Percentiles rank a stretch among this genome's conserved stretches.
Conservation (phyloP, 257 asterid species). For the Agastache rugosa region DNA sequence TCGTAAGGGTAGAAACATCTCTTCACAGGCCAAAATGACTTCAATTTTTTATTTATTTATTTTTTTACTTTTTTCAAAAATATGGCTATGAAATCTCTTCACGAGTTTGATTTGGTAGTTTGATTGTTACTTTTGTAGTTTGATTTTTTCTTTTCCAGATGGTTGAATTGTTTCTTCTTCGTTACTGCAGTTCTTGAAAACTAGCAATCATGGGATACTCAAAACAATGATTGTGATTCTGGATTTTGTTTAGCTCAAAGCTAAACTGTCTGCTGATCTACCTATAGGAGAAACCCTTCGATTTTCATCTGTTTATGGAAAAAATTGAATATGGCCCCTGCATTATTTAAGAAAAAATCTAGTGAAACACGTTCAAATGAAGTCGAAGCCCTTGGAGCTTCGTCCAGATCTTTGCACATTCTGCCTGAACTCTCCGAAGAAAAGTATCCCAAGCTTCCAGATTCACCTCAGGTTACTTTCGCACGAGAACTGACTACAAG, state of each 20-base stretch:
- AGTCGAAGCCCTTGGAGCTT: slow-evolving; percentile 56
- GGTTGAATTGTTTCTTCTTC: slow-evolving; percentile 22
- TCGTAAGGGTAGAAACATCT: neutral
- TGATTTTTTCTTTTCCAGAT: slow-evolving; percentile 31
- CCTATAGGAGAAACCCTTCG: neutral
- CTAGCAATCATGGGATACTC: slow-evolving; percentile 24
- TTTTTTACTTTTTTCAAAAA: neutral
- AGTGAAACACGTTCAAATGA: slow-evolving; percentile 44
- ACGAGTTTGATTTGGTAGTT: slow-evolving; percentile 19
- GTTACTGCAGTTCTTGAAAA: slow-evolving; percentile 23
- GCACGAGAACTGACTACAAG: slow-evolving; percentile 48
- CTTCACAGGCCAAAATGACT: neutral
- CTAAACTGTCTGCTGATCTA: slow-evolving; percentile 18
- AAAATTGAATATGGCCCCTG: slow-evolving; percentile 53
- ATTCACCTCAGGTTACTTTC: slow-evolving; percentile 55
- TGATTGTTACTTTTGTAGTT: no score
- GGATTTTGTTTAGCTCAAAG: slow-evolving; percentile 20
- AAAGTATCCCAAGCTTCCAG: slow-evolving; percentile 56
- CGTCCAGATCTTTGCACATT: slow-evolving; percentile 48
- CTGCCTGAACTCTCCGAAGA: slow-evolving; percentile 54
- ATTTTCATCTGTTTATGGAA: slow-evolving; percentile 44
- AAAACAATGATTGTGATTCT: neutral
- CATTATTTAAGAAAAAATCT: slow-evolving; percentile 59
- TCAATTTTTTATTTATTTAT: neutral
- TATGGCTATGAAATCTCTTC: neutral